Conservation (phyloP, 352 stramenopile species). For the Elongisporangium senticosum region DNA sequence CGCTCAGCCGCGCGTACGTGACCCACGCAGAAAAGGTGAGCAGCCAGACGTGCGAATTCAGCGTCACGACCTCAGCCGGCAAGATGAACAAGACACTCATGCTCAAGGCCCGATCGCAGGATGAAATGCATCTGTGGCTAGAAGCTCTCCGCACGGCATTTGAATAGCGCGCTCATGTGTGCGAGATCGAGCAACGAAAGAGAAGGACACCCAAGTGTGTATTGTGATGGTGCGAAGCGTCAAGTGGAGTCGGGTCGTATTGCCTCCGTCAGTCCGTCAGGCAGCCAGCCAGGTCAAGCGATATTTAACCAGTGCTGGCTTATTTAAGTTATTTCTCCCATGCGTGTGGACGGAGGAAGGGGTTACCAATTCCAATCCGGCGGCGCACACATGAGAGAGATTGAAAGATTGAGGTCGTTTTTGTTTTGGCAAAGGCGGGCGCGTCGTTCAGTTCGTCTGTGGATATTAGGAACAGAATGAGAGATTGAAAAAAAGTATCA, state of each 20-base stretch:
- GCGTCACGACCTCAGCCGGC: conserved; percentile 52
- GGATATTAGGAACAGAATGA: background rate
- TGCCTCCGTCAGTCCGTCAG: background rate
- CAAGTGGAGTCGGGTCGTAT: background rate
- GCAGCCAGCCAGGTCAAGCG: background rate
- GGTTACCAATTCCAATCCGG: background rate
- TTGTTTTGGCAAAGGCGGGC: no score
- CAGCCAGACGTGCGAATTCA: conserved; percentile 51
- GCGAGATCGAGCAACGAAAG: background rate
- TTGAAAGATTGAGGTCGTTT: background rate
- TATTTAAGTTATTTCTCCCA: background rate
- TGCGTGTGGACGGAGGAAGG: background rate
- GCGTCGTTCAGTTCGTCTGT: background rate
- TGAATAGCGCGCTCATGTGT: conserved; percentile 16
- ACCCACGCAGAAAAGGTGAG: conserved; percentile 62
- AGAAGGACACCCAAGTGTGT: background rate
- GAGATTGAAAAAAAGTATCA: background rate
- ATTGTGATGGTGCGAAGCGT: background rate
- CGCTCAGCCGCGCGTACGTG: conserved; percentile 71
- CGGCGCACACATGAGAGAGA: background rate
- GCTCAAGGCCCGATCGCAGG: conserved; percentile 54
- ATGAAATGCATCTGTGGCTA: conserved; percentile 77
- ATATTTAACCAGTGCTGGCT: background rate
- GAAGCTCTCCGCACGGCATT: conserved; percentile 49
- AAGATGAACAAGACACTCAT: conserved; percentile 71